These are phyloP conservation scores for Silene uniflora DNA, from an alignment of 148 eudicot species.

Conservation along the genomic window DNA sequence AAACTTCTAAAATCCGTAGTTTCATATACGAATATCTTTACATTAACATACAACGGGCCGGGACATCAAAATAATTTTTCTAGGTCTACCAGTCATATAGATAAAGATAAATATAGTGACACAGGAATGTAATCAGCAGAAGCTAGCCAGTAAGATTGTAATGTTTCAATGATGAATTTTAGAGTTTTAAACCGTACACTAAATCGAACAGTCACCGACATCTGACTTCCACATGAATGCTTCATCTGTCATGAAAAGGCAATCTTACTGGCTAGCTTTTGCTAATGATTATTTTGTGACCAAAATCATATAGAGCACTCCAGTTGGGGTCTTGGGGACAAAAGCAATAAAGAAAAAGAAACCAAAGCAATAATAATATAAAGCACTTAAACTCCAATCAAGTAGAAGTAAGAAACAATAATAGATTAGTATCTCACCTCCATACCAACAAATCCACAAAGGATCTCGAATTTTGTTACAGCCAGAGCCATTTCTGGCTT, in stretches of 20 bases:
- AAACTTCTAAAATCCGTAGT: too few species aligned
- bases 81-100: too few species aligned
- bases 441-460: conserved; percentile 67
- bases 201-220: background rate
- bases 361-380: background rate
- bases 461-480: conserved; percentile 75
- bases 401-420: background rate
- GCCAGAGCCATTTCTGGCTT: conserved; percentile 98
- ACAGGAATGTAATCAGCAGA: background rate
- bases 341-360: background rate
- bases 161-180: background rate
- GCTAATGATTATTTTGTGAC: background rate
- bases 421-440: conserved; percentile 40
- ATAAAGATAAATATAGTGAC: background rate
- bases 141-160: background rate
- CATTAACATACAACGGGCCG: too few species aligned
- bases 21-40: too few species aligned
- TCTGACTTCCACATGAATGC: background rate
- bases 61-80: background rate
- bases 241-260: too few species aligned
- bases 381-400: background rate
- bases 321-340: background rate
- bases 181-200: background rate
- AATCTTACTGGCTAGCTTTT: too few species aligned
- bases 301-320: background rate